Base-by-base conservation (phyloP, 352 stramenopile genomes). In the Lagenidium giganteum region DNA sequence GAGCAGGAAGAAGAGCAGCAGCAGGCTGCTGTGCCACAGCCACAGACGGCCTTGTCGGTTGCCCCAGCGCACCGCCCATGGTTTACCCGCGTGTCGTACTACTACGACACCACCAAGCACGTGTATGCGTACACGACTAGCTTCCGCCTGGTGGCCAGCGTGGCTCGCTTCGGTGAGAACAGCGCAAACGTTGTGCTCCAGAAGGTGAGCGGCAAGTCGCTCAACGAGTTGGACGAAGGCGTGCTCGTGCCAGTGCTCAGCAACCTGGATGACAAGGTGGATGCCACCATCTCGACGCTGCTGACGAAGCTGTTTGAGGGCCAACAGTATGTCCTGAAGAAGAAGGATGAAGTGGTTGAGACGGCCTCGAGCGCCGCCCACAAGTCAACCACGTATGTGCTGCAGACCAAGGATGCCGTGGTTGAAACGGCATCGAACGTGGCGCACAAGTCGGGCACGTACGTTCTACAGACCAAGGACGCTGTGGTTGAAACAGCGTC, bases 121-220 rank as follows among this genome's bases (percentile, higher is more conserved):
- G 63, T 86, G 48, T 86, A 86, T 55, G 54, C 67, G 57, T 86
- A 86, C 57, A 70, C 73, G 33, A 86, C 73, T 17, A 83, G 73
- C 52, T 86, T 86, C 51, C 52, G 59, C 17, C 54, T 75, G 30
- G 66, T 86, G 9, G 57, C 57, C 23, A 54, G 51, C 14, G 64
- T 86, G 30, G 73, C 73, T 7, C 70, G 64, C 5, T 46, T 83
- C 24, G 70, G 70, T 37, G 70, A 86, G 55, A 61, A 50, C 4
- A 83, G 65, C 8, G 67, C 68, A 8, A 83, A 86, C 49, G 60
- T 63, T 20, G 59, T 86, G 32, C 46, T 84, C 9, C 43, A 59
- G 21, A 72, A 61, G 41, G 60, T 84, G 28, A 76, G 54, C n/a
- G 61, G 63, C 39, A 81, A 78, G 56, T 57, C 56, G 25, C 40